Conservation (phyloP, 768 basidiomycete genomes). For the Pleurotus giganteus region DNA sequence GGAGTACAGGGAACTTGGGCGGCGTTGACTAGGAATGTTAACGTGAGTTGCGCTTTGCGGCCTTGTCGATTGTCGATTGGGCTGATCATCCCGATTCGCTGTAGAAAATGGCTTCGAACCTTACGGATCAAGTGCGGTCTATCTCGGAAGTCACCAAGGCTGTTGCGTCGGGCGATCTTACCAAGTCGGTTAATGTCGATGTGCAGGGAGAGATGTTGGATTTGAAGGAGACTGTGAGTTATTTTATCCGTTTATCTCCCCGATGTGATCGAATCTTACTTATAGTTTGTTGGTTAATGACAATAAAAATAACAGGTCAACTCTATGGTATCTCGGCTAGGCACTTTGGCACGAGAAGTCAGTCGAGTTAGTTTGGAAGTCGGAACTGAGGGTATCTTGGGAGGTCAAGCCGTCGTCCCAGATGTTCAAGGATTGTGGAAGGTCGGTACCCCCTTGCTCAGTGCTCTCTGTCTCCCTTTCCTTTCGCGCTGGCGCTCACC, state of each 20-base stretch:
- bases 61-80: neutral
- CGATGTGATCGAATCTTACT: too few species aligned
- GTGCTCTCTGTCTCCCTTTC: neutral
- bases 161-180: constrained; percentile 83
- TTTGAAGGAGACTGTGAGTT: constrained; percentile 64
- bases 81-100: neutral
- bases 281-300: too few species aligned
- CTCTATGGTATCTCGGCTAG: constrained; percentile 65
- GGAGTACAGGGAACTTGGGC: constrained; percentile 94
- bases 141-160: constrained; percentile 91
- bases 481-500: neutral
- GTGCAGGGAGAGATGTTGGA: constrained; percentile 95
- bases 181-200: constrained; percentile 84
- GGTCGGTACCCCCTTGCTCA: constrained; percentile 31
- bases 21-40: constrained; percentile 87
- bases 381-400: constrained; percentile 87
- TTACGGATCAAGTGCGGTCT: constrained; percentile 85
- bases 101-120: constrained; percentile 84
- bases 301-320: too few species aligned
- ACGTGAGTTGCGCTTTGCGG: constrained; percentile 45
- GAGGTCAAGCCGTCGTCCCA: constrained; percentile 87
- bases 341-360: constrained; percentile 57
- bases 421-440: constrained; percentile 96
- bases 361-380: constrained; percentile 75
- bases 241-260: neutral